A percentile compares a stretch with the other conserved stretches of the same genome.
phyloP scores from a whole-genome alignment of 129 eudicot species.

The Chrysanthemum lavandulifolium region DNA sequence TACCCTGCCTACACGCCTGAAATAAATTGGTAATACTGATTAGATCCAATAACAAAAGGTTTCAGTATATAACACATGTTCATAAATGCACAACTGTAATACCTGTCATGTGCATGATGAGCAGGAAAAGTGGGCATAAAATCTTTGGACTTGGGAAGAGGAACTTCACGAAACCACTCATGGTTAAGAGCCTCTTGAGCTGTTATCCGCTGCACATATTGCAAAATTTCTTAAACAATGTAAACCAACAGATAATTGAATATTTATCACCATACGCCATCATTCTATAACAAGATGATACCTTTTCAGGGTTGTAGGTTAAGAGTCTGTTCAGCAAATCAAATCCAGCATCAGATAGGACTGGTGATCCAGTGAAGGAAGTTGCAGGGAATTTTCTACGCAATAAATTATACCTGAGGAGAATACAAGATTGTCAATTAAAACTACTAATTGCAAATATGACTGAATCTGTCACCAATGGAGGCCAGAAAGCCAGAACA shows the following conservation, averaged over 20 bases:
- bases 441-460: conserved; percentile 29
- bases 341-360: conserved; percentile 92
- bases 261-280: background rate
- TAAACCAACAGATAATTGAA: background rate
- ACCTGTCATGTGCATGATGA: conserved; percentile 86
- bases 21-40: background rate
- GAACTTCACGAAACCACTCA: conserved; percentile 69
- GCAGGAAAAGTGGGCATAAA: conserved; percentile 99
- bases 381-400: conserved; percentile 89
- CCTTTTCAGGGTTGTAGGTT: conserved; percentile 94
- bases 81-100: background rate
- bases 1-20: conserved; percentile 74
- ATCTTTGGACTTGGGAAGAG: conserved; percentile 75
- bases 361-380: conserved; percentile 90
- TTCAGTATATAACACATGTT: background rate
- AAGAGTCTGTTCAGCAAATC: conserved; percentile 79
- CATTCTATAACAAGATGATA: conserved; percentile 17
- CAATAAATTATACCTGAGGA: conserved; percentile 71
- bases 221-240: background rate
- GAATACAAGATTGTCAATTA: conserved; percentile 44
- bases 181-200: conserved; percentile 70
- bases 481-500: conserved; percentile 91
- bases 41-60: background rate
- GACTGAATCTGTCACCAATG: conserved; percentile 68
- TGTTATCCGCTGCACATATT: conserved; percentile 59